A percentile compares a stretch with the other conserved stretches of the same genome.
phyloP scores from a whole-genome alignment of 1,139 yeast species.

The Saccharomyces hybrid region DNA sequence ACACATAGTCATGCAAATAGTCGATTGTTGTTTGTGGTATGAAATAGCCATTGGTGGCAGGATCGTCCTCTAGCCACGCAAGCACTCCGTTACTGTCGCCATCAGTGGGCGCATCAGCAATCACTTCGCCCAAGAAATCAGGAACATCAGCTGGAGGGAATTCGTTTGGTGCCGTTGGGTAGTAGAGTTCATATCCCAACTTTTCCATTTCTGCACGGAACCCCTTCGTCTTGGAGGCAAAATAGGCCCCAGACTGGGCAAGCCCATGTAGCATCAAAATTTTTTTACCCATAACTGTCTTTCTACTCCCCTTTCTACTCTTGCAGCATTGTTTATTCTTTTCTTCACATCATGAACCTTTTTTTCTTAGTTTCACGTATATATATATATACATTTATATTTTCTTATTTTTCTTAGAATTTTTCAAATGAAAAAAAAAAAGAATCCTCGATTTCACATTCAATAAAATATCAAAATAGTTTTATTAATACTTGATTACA shows the following conservation, averaged over 20 bases:
- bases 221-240: constrained; percentile 68
- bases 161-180: constrained; percentile 58
- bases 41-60: constrained; percentile 16
- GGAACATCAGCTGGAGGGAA: constrained; percentile 27
- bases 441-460: not conserved
- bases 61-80: constrained; percentile 30
- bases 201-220: constrained; percentile 57
- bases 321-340: not conserved
- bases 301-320: not conserved
- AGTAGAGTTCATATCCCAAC: constrained; percentile 57
- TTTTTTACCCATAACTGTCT: constrained; percentile 22
- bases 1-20: constrained; percentile 22
- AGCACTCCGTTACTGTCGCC: constrained; percentile 10
- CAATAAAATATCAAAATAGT: not conserved
- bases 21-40: constrained; percentile 22
- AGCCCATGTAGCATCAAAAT: constrained; percentile 50
- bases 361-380: not conserved
- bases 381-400: not conserved
- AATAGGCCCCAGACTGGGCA: constrained; percentile 63
- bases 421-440: not conserved
- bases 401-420: not conserved
- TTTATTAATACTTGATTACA: not conserved
- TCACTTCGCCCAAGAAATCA: constrained; percentile 12
- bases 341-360: not conserved
- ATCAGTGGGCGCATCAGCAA: constrained; percentile 7